phyloP scores from a whole-genome alignment of 2,329 filamentous ascomycete species.

The Fusarium veterinarium region DNA sequence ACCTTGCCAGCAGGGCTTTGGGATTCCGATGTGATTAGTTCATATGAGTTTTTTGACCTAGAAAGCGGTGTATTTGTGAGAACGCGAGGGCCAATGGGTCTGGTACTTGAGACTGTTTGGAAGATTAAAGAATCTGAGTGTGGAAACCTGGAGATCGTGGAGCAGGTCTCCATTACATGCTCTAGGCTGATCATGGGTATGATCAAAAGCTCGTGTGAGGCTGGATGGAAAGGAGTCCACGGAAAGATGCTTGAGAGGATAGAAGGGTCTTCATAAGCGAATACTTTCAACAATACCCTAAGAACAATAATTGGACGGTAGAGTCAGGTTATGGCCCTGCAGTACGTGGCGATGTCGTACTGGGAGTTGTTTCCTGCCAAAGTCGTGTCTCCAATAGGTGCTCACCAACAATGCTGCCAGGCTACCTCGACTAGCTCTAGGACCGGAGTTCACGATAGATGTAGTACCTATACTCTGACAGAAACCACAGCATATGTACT shows the following conservation, averaged over 20 bases:
- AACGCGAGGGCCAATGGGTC: conserved; percentile 61
- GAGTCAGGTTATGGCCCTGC: background rate
- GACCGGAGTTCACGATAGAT: background rate
- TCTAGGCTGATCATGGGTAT: conserved; percentile 61
- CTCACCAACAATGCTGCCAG: background rate
- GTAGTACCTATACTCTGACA: background rate
- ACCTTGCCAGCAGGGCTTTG: conserved; percentile 66
- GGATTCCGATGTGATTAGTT: conserved; percentile 65
- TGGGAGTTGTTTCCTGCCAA: background rate
- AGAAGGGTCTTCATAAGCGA: conserved; percentile 33
- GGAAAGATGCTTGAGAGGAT: conserved; percentile 57
- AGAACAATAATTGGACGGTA: background rate
- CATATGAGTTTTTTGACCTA: conserved; percentile 64
- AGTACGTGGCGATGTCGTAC: background rate
- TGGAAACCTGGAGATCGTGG: conserved; percentile 56
- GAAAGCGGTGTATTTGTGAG: conserved; percentile 63
- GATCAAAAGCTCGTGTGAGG: conserved; percentile 63
- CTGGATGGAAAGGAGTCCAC: conserved; percentile 63
- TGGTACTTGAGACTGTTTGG: conserved; percentile 67
- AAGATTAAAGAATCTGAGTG: conserved; percentile 49
- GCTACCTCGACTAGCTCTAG: background rate
- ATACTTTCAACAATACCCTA: background rate
- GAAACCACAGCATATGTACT: background rate
- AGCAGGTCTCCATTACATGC: conserved; percentile 63
- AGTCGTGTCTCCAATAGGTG: background rate